phyloP scores from a whole-genome alignment of 2,329 filamentous ascomycete species.

The Zelopaecilomyces penicillatus region DNA sequence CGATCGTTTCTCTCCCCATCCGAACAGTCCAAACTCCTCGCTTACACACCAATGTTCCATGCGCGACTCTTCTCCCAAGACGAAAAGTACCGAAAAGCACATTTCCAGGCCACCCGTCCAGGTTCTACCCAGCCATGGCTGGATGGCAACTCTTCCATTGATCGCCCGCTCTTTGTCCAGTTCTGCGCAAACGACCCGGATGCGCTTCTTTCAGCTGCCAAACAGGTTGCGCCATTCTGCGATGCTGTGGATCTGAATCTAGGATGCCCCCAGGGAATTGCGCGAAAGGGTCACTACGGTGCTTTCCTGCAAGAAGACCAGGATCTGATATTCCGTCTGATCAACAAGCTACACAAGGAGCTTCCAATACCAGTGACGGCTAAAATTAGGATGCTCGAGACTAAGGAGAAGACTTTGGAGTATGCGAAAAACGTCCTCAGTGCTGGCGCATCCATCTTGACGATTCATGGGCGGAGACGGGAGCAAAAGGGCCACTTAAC shows the following conservation, averaged over 20 bases:
- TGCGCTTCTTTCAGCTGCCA: conserved; percentile 71
- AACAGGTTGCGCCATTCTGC: conserved; percentile 73
- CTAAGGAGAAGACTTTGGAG: conserved; percentile 72
- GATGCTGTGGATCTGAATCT: conserved; percentile 94
- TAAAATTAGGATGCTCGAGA: conserved; percentile 87
- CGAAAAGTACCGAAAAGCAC: conserved; percentile 63
- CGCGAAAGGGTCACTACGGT: conserved; percentile 81
- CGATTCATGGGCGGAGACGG: conserved; percentile 78
- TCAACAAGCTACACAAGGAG: conserved; percentile 71
- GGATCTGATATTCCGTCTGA: conserved; percentile 70
- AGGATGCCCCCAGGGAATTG: conserved; percentile 94
- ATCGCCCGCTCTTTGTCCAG: conserved; percentile 89
- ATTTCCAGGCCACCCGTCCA: conserved; percentile 63
- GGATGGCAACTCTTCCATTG: conserved; percentile 77
- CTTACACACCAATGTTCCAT: conserved; percentile 95
- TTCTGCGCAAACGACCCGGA: conserved; percentile 88
- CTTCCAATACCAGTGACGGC: conserved; percentile 82
- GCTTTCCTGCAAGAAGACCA: conserved; percentile 93
- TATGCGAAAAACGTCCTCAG: conserved; percentile 83
- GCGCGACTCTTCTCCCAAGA: conserved; percentile 78
- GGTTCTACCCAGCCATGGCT: conserved; percentile 45
- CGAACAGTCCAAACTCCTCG: conserved; percentile 59
- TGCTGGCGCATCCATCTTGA: conserved; percentile 86
- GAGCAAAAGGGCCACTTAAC: conserved; percentile 97
- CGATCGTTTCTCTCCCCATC: conserved; percentile 75